phyloP scores from a whole-genome alignment of 2,329 filamentous ascomycete species.

The Phaeosphaeriaceae sp. region DNA sequence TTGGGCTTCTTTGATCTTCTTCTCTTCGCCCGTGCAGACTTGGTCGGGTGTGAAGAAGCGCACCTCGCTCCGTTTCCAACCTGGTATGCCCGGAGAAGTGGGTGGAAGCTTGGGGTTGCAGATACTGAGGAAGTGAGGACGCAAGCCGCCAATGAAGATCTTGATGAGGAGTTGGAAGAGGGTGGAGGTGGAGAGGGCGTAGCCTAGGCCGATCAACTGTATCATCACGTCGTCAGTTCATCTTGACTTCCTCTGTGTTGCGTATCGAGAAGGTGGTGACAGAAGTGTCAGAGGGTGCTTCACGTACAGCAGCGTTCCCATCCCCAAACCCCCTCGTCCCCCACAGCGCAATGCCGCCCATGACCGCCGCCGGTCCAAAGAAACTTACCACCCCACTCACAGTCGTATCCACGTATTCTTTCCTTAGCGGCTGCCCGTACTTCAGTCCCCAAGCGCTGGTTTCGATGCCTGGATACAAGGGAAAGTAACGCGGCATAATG shows the following conservation, averaged over 20 bases:
- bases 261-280: too few species aligned
- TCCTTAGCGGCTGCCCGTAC: slow-evolving; percentile 71
- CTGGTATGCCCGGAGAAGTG: not conserved
- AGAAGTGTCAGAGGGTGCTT: too few species aligned
- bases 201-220: slow-evolving; percentile 39
- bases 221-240: too few species aligned
- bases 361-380: slow-evolving; percentile 68
- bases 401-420: slow-evolving; percentile 74
- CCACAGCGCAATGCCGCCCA: slow-evolving; percentile 68
- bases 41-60: slow-evolving; percentile 18
- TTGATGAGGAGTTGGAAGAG: slow-evolving; percentile 44
- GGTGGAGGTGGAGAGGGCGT: slow-evolving; percentile 35
- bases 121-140: slow-evolving; percentile 42
- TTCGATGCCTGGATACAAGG: slow-evolving; percentile 22
- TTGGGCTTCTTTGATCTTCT: slow-evolving; percentile 30
- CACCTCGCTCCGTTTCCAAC: not conserved
- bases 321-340: slow-evolving; percentile 57
- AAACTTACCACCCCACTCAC: slow-evolving; percentile 69
- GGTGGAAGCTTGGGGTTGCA: slow-evolving; percentile 26
- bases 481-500: slow-evolving; percentile 69
- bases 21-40: slow-evolving; percentile 24
- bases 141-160: slow-evolving; percentile 41
- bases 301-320: slow-evolving; percentile 66
- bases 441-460: slow-evolving; percentile 51
- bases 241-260: too few species aligned